phyloP scores from a whole-genome alignment of 2,329 filamentous ascomycete genomes.

The Scleromitrula shiraiana region DNA sequence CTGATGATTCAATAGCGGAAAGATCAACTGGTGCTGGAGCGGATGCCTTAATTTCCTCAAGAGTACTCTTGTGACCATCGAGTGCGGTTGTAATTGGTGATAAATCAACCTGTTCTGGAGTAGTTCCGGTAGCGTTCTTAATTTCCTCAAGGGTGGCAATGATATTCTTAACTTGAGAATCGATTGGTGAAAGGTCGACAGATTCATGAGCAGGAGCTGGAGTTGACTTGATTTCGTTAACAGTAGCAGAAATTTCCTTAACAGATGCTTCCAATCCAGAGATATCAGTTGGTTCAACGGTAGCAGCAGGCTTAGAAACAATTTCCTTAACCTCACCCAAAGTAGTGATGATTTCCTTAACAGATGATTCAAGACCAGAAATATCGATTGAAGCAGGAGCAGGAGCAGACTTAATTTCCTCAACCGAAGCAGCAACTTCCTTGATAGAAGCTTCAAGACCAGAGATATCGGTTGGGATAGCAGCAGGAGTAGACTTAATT shows the following conservation, averaged over 20 bases:
- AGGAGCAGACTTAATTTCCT: conserved; percentile 8
- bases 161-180: conserved; percentile 16
- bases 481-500: conserved; percentile 11
- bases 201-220: conserved; percentile 12
- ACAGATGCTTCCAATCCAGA: conserved; percentile 13
- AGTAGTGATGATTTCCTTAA: conserved; percentile 15
- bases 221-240: conserved; percentile 17
- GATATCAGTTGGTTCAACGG: conserved; percentile 13
- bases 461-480: conserved; percentile 16
- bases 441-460: conserved; percentile 9
- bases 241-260: conserved; percentile 3
- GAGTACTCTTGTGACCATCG: conserved; percentile 12
- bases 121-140: background rate
- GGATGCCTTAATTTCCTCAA: conserved; percentile 10
- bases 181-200: conserved; percentile 14
- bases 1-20: conserved; percentile 11
- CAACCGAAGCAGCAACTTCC: conserved; percentile 11
- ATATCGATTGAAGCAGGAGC: conserved; percentile 15
- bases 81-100: conserved; percentile 15
- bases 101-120: conserved; percentile 11
- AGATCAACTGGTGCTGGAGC: conserved; percentile 12
- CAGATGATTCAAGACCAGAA: conserved; percentile 12
- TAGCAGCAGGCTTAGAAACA: conserved; percentile 12
- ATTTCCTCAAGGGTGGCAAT: conserved; percentile 14
- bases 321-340: conserved; percentile 11